Evolutionary conservation across 495 filamentous ascomycete genomes (phyloP), one percentile per base, ranked within the genome.

Genomic region (Entonaema liquescens): DNA sequence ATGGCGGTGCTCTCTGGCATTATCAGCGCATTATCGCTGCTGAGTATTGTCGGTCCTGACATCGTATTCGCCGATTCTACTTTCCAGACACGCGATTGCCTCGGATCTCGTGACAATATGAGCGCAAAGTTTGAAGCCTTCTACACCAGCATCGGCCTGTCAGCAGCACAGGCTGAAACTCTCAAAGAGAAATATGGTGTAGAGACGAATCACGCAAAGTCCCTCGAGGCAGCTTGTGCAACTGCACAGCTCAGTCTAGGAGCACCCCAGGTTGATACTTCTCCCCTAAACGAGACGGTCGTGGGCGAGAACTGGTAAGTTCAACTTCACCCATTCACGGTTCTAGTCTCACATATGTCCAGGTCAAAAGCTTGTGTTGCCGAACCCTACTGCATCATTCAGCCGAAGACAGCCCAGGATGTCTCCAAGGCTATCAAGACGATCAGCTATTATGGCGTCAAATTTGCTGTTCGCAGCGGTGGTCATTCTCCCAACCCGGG

Each of bases 391-490:
- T 81, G 79, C 49, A 64, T 80, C 8, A 62, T 80, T n/a, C 77
- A 74, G 33, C 79, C 79, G 2, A 17, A 40, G 6, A 66, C 62
- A 0, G 73, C 77, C 0, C 50, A 72, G 25, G 76, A 80, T 50
- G 77, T 80, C 17, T 77, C 76, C 2, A 58, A 70, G 11, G 40
- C 64, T 13, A 50, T 81, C 50, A 53, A 36, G 7, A 66, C 65
- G 15, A 58, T 73, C 28, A 57, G 29, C 6, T 54, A 50, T 9
- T 61, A 62, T 26, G 15, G 40, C 13, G 33, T 61, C 5, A 56
- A 49, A 23, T 83, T 86, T 66, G 81, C 83, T 17, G 70, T 86
- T 3, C 78, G 81, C 21, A 79, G 81, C 52, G 83, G 83, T 19
- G 83, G 85, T 19, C 84, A 85, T 68, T 78, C 74, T 8, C 77